Percentiles rank a stretch among this genome's conserved stretches.
phyloP scores from a whole-genome alignment of 2,329 filamentous ascomycete species.

The Fusarium heterosporum region DNA sequence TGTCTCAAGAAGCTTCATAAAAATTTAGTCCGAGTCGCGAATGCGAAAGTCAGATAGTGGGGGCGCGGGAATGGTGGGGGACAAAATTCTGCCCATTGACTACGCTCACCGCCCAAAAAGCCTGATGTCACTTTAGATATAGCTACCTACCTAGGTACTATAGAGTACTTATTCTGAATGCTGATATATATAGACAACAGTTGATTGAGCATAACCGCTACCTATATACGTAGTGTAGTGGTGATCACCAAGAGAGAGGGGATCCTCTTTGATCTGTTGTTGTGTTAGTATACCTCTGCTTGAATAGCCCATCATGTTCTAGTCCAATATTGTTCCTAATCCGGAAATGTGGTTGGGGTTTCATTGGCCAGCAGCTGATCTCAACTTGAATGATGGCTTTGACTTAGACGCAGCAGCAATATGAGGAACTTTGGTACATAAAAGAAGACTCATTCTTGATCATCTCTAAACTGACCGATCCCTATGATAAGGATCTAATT shows the following conservation, averaged over 20 bases:
- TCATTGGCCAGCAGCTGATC: constrained; percentile 22
- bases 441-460: neutral
- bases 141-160: no score
- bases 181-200: no score
- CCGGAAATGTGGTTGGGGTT: constrained; percentile 17
- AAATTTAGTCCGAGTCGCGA: constrained; percentile 42
- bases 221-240: no score
- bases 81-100: constrained; percentile 47
- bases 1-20: constrained; percentile 44
- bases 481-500: neutral
- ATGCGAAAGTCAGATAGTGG: constrained; percentile 41
- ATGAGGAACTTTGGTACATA: neutral
- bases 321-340: constrained; percentile 21
- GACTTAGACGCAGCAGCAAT: neutral
- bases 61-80: constrained; percentile 51
- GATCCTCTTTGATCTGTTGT: no score
- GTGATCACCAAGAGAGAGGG: no score
- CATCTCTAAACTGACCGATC: neutral
- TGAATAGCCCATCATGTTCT: neutral
- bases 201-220: no score
- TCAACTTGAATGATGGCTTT: neutral
- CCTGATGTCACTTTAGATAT: neutral
- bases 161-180: no score
- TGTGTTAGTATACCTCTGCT: no score
- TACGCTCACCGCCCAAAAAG: constrained; percentile 33